A percentile compares a stretch with the other conserved stretches of the same genome.
Conservation (phyloP, 225 moss, liverwort and hornwort species). For the Lunularia cruciata region DNA sequence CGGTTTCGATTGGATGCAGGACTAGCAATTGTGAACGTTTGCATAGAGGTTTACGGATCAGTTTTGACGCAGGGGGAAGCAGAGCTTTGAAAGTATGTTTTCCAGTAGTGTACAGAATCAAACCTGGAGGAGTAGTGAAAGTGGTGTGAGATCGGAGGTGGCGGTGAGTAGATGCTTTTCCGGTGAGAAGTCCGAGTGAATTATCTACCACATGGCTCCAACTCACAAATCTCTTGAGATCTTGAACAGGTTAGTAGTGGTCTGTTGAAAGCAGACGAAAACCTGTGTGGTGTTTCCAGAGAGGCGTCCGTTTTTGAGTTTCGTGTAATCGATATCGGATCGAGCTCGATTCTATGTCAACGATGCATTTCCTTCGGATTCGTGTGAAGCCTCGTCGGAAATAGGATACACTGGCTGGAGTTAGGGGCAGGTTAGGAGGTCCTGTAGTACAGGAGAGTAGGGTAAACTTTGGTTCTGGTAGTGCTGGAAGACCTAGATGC, state of each 20-base stretch:
- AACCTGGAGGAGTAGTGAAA: neutral
- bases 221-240: slow-evolving; percentile 29
- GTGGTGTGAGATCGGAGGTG: slow-evolving; percentile 10
- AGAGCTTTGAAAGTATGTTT: neutral
- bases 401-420: neutral
- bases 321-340: neutral
- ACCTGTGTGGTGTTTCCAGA: neutral
- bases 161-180: neutral
- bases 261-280: neutral
- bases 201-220: slow-evolving; percentile 32
- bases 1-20: neutral
- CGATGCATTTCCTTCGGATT: neutral
- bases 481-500: neutral
- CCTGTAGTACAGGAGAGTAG: neutral
- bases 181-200: neutral
- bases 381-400: neutral
- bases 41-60: neutral
- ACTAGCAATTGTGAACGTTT: neutral
- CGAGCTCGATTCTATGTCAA: neutral
- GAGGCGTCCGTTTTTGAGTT: neutral
- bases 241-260: slow-evolving; percentile 18
- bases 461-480: neutral
- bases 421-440: neutral
- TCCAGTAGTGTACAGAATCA: neutral
- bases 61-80: neutral